Conservation (phyloP, 306 rosid species). For the Begonia peltatifolia region DNA sequence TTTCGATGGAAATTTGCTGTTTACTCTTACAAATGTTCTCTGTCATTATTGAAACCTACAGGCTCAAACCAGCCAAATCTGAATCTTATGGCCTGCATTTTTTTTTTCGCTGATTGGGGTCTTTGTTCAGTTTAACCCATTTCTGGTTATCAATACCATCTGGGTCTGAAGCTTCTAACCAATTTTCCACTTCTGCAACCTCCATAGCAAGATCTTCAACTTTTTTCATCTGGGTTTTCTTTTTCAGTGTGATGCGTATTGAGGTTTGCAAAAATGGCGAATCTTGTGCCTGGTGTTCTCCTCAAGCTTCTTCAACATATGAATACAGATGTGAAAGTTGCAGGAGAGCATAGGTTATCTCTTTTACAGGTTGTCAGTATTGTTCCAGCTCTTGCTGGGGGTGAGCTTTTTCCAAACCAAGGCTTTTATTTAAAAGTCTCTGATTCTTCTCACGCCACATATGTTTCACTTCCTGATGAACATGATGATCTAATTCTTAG, state of each 20-base stretch:
- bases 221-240: conserved; percentile 15
- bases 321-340: conserved; percentile 85
- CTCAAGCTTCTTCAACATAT: conserved; percentile 86
- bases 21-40: no score
- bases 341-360: conserved; percentile 88
- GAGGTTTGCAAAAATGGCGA: conserved; percentile 63
- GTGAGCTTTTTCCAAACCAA: conserved; percentile 73
- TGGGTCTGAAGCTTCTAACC: no score
- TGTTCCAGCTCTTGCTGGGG: conserved; percentile 89
- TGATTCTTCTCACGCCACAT: conserved; percentile 94
- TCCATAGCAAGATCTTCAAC: no score
- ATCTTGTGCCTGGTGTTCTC: conserved; percentile 91
- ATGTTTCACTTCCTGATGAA: conserved; percentile 84
- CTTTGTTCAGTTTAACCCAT: no score
- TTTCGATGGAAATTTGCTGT: no score
- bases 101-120: no score
- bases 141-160: no score
- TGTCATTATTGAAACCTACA: no score
- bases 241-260: conserved; percentile 41
- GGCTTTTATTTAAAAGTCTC: conserved; percentile 96
- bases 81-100: no score
- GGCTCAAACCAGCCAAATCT: no score
- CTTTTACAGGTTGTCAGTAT: conserved; percentile 87
- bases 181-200: no score
- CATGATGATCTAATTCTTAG: conserved; percentile 94